Evolutionary conservation across 208 protist species (phyloP), one percentile per base, ranked within the genome.

Genomic region (Novymonas esmeraldas): DNA sequence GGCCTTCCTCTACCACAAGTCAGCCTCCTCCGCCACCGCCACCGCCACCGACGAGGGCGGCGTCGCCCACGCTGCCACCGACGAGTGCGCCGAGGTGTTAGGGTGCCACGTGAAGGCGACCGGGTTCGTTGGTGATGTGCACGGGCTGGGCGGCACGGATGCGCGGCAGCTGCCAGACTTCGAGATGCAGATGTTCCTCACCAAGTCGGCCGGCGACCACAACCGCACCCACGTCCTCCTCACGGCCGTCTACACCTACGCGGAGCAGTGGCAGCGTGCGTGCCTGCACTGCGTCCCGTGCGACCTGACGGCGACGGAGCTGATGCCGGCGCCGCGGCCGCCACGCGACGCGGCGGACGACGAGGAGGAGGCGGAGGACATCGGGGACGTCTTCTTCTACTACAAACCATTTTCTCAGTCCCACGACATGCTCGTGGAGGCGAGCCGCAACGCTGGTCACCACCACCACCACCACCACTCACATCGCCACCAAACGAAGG

Each of bases 171-270:
- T 85, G 22, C 73, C n/a, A 52, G 80, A 44, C 78, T 87, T 55
- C 71, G 81, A 85, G 22, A 29, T 88, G 64, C 75, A 68, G 51
- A 85, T 92, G 67, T 92, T 88, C 64, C 68, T 92, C 26, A 81
- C 75, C 28, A 89, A 85, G 78, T 87, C 82, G 3, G 86, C 83
- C 9, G 86, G 86, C 11, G 86, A 92, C 44, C 86, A 89, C 59
- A 84, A 92, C 68, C 77, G 83, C 64, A 72, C 69, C 31, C 77
- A 81, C 41, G 84, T 85, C 26, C 55, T 83, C 54, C 55, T 89
- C 9, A 64, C 81, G n/a, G 73, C 86, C 20, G 65, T 78, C n/a
- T 86, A 86, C 65, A 74, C 73, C 3, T 89, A 86, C 38, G 49
- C 74, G 22, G 45, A 82, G 29, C 86, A 92, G 55, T 87, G 77